phyloP scores from a whole-genome alignment of 1,284 basidiomycete genomes.

The Inonotus obliquus region DNA sequence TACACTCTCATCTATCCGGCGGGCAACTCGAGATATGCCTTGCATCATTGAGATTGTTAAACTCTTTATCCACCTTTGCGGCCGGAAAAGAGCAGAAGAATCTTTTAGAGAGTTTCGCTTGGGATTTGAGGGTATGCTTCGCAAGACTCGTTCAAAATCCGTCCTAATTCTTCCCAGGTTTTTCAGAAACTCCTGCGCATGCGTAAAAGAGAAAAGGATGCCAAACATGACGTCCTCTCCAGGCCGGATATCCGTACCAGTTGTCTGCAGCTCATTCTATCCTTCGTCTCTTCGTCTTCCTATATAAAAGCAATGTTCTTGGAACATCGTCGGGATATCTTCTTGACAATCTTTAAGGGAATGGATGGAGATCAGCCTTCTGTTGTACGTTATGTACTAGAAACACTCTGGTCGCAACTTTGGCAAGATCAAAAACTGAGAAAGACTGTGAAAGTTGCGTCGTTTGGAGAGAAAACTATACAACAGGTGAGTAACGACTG shows the following conservation, averaged over 20 bases:
- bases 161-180: slow-evolving; percentile 36
- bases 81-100: slow-evolving; percentile 57
- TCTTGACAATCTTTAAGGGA: slow-evolving; percentile 65
- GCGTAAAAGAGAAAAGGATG: slow-evolving; percentile 51
- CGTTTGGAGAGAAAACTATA: slow-evolving; percentile 63
- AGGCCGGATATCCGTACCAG: slow-evolving; percentile 65
- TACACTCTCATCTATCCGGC: slow-evolving; percentile 57
- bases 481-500: slow-evolving; percentile 41
- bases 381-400: slow-evolving; percentile 53
- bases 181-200: slow-evolving; percentile 63
- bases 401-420: slow-evolving; percentile 62
- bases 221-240: slow-evolving; percentile 34
- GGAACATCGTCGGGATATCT: slow-evolving; percentile 58
- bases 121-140: slow-evolving; percentile 64
- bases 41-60: slow-evolving; percentile 57
- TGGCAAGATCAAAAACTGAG: slow-evolving; percentile 70
- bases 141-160: slow-evolving; percentile 11
- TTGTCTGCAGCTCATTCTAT: slow-evolving; percentile 63
- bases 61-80: slow-evolving; percentile 54
- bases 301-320: slow-evolving; percentile 58
- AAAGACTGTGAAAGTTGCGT: slow-evolving; percentile 58
- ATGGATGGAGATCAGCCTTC: slow-evolving; percentile 56
- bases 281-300: slow-evolving; percentile 52
- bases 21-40: slow-evolving; percentile 59
- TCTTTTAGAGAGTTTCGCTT: slow-evolving; percentile 61